These are phyloP conservation scores for Collybia sp. DNA, from an alignment of 768 basidiomycete species.

Conservation along the genomic window DNA sequence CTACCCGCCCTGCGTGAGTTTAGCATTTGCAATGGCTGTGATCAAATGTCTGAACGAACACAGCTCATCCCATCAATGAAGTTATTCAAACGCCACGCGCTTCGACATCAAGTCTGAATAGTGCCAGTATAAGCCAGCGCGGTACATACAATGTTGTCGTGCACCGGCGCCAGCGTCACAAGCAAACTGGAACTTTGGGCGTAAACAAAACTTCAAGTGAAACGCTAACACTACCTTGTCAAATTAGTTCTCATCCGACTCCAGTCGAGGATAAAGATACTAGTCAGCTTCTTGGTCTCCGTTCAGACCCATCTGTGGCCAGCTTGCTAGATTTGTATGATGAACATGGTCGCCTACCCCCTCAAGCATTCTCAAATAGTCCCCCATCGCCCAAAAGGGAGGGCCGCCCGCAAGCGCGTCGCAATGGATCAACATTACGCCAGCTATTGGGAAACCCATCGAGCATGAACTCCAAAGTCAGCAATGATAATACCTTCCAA, in stretches of 20 bases:
- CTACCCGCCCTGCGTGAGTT: conserved; percentile 70
- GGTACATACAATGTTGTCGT: conserved; percentile 75
- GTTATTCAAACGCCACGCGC: conserved; percentile 43
- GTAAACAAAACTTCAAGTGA: conserved; percentile 7
- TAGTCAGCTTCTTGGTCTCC: conserved; percentile 52
- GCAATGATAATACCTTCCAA: conserved; percentile 23
- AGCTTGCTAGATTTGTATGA: conserved; percentile 74
- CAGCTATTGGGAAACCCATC: conserved; percentile 61
- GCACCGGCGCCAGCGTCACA: conserved; percentile 54
- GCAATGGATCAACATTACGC: conserved; percentile 69
- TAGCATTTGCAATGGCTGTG: background rate
- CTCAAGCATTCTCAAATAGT: conserved; percentile 61
- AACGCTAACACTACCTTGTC: conserved; percentile 17
- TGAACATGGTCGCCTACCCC: conserved; percentile 59
- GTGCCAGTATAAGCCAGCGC: conserved; percentile 41
- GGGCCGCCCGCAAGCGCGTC: conserved; percentile 49
- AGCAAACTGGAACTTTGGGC: conserved; percentile 40
- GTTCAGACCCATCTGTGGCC: conserved; percentile 74
- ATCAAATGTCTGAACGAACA: conserved; percentile 1
- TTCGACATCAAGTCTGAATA: conserved; percentile 51
- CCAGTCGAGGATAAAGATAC: conserved; percentile 27
- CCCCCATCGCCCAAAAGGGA: conserved; percentile 32
- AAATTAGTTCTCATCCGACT: conserved; percentile 21
- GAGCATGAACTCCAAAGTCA: conserved; percentile 19
- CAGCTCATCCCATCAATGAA: conserved; percentile 67